Percentiles rank a stretch among this genome's conserved stretches.
phyloP scores from a whole-genome alignment of 768 basidiomycete genomes.

The Neoboletus magnificus region DNA sequence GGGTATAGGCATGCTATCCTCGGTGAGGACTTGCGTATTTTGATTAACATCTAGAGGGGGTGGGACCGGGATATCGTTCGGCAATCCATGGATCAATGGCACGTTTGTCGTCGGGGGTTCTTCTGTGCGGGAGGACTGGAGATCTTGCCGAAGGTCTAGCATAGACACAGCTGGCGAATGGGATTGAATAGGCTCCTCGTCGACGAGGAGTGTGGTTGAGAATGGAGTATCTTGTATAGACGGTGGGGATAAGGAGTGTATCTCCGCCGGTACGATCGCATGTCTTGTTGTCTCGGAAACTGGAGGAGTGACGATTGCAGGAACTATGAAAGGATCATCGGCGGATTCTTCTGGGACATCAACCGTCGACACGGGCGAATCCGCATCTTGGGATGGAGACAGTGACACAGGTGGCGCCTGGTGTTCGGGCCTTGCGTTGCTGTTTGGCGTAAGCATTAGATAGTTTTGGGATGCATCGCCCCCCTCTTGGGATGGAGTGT shows the following conservation, averaged over 20 bases:
- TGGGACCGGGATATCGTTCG: background rate
- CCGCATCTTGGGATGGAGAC: background rate
- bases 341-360: background rate
- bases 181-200: constrained; percentile 5
- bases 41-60: background rate
- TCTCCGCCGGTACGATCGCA: background rate
- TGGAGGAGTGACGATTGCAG: background rate
- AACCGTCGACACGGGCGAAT: constrained; percentile 1
- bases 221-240: constrained; percentile 4
- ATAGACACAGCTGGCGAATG: constrained; percentile 19
- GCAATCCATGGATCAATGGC: background rate
- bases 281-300: background rate
- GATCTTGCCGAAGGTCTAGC: constrained; percentile 12
- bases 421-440: background rate
- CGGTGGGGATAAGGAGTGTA: background rate
- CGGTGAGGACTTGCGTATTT: background rate
- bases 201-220: constrained; percentile 9
- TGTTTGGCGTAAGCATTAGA: background rate
- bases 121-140: background rate
- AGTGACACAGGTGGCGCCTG: background rate
- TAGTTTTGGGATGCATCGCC: background rate
- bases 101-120: background rate
- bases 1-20: background rate
- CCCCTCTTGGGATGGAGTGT: background rate
- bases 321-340: constrained; percentile 10